Base-by-base conservation (phyloP, 202 grass and related monocot genomes). In the Zizania palustris region DNA sequence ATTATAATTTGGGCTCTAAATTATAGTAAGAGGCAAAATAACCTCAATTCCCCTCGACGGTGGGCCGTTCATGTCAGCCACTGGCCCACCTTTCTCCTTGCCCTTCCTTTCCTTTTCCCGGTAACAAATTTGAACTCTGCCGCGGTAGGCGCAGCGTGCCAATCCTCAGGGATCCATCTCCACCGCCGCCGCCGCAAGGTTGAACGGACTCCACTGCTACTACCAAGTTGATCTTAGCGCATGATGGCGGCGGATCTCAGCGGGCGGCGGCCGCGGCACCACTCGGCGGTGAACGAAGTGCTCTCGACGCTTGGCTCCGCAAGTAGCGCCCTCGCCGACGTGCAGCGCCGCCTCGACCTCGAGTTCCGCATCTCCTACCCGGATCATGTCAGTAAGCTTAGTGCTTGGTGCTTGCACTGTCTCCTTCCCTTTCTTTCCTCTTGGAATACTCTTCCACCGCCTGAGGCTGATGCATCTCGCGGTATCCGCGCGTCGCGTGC, bases 341-440 rank as follows among this genome's bases (percentile, higher is more conserved):
- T 93, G 10, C 82, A 93, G 72, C 84, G 67, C 79, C 88, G 80
- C 57, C 84, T 91, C 64, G 90, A 93, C 15, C 65, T 81, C 36
- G 91, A 97, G 41, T 93, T 91, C 86, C 82, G 84, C 64, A 76
- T 50, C 21, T 87, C 86, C 14, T 93, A 93, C 78, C 88, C 93
- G 3, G 91, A 91, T 54, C 81, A 86, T 60, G 91, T 93, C 37
- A 61, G 78, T 77, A 50, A 38, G 19, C 46, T 42, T 11, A 15
- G 3, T 5, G 44, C 36, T 36, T 28, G 28, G 3, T 5, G 44
- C 36, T 36, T 28, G 28, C 28, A 0, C 28, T 1, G 28, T 28
- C 28, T 37, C 35, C 2, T 28, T 28, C 44, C 1, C 6, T 13
- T 1, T 36, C n/a, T 34, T 0, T 40, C 21, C 49, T 22, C 34